Conservation (phyloP, 345 rosid genomes). For the Lepidium africanum region DNA sequence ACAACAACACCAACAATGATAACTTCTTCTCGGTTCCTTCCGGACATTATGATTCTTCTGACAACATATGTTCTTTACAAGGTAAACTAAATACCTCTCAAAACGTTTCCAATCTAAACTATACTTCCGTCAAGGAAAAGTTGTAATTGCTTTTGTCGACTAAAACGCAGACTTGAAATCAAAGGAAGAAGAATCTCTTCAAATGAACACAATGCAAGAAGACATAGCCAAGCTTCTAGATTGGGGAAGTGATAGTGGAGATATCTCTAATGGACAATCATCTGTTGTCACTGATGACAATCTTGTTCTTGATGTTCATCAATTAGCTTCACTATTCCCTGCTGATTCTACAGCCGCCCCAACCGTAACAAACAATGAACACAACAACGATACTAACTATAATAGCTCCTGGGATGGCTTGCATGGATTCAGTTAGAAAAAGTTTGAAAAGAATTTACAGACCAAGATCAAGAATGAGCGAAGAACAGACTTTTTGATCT, state of each 20-base stretch:
- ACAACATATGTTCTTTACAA: conserved; percentile 24
- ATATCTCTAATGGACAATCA: conserved; percentile 49
- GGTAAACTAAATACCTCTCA: conserved; percentile 8
- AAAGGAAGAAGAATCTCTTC: conserved; percentile 37
- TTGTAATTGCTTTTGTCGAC: background rate
- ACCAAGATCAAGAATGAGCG: conserved; percentile 1
- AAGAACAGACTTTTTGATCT: background rate
- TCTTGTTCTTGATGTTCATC: conserved; percentile 55
- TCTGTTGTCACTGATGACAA: conserved; percentile 49
- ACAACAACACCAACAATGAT: conserved; percentile 21
- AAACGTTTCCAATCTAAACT: background rate
- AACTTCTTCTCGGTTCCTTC: conserved; percentile 26
- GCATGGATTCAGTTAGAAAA: conserved; percentile 37
- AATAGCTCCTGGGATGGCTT: conserved; percentile 45
- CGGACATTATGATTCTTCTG: conserved; percentile 24
- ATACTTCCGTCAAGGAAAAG: background rate
- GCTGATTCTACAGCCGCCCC: conserved; percentile 24
- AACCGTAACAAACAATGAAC: conserved; percentile 3
- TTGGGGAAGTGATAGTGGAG: conserved; percentile 43
- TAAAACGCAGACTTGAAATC: conserved; percentile 25
- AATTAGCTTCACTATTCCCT: conserved; percentile 44
- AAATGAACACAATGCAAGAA: conserved; percentile 35
- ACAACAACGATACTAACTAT: conserved; percentile 21
- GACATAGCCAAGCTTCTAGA: conserved; percentile 46
- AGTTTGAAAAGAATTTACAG: background rate